Conservation (phyloP, 106 monocot genomes). For the Posidonia australis region DNA sequence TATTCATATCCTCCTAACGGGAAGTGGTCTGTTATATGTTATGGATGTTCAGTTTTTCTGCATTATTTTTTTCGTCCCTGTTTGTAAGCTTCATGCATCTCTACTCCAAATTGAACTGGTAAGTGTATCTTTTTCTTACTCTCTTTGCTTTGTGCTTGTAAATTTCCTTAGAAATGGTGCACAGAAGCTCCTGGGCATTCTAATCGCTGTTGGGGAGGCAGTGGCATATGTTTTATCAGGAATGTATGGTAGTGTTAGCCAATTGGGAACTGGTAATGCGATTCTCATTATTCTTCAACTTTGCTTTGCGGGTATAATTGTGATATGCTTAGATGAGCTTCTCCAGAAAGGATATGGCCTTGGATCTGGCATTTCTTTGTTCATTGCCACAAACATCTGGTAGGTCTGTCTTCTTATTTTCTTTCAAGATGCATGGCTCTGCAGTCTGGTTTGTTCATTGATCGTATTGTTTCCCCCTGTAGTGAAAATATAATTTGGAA, state of each 20-base stretch:
- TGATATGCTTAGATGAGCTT: conserved; percentile 61
- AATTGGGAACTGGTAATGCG: conserved; percentile 49
- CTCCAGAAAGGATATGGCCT: conserved; percentile 74
- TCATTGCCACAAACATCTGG: conserved; percentile 57
- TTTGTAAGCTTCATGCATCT: background rate
- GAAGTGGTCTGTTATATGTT: no score
- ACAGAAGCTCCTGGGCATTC: conserved; percentile 53
- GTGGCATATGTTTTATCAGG: conserved; percentile 69
- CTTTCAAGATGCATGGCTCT: background rate
- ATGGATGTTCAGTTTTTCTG: no score
- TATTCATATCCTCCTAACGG: no score
- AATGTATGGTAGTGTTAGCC: conserved; percentile 61
- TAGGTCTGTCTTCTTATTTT: background rate
- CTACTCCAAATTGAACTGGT: background rate
- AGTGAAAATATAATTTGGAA: conserved; percentile 34
- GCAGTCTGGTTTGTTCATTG: no score
- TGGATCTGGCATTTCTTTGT: conserved; percentile 54
- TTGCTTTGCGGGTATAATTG: conserved; percentile 63
- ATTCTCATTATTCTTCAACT: conserved; percentile 52
- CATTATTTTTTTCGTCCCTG: background rate
- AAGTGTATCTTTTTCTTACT: background rate
- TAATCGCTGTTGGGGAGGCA: conserved; percentile 57
- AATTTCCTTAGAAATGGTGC: conserved; percentile 45
- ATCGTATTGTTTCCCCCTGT: background rate
- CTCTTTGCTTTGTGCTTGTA: background rate